Evolutionary conservation across 73 alveolate species (phyloP).

Genomic region (Tetrahymena elliotti): DNA sequence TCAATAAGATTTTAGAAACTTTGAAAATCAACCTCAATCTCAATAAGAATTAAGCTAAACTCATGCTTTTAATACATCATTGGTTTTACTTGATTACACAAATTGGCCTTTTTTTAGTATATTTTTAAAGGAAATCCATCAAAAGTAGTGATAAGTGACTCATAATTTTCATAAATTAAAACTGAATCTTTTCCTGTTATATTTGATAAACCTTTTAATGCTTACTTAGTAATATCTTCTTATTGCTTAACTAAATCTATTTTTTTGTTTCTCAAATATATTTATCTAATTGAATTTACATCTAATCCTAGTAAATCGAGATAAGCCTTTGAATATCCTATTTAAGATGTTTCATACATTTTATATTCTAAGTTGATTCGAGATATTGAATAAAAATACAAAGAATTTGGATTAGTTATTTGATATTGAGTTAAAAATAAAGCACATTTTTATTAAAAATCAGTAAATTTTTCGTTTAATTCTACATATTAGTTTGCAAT

Average conservation of each 20-base stretch:
- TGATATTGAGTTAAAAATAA: background rate
- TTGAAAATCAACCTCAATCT: background rate
- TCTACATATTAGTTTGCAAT: no score
- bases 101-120: background rate
- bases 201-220: background rate
- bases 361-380: background rate
- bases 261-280: background rate
- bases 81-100: background rate
- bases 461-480: background rate
- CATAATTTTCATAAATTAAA: background rate
- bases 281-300: background rate
- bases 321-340: background rate
- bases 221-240: background rate
- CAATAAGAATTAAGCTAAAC: background rate
- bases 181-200: background rate
- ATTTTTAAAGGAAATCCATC: background rate
- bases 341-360: background rate
- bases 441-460: no score
- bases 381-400: background rate
- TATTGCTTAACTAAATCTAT: background rate
- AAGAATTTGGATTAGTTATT: background rate
- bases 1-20: background rate
- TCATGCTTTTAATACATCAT: background rate
- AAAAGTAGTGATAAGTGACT: background rate
- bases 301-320: background rate